These are phyloP conservation scores for Fusarium beomiforme DNA, from an alignment of 2,329 filamentous ascomycete genomes.

Conservation along the genomic window DNA sequence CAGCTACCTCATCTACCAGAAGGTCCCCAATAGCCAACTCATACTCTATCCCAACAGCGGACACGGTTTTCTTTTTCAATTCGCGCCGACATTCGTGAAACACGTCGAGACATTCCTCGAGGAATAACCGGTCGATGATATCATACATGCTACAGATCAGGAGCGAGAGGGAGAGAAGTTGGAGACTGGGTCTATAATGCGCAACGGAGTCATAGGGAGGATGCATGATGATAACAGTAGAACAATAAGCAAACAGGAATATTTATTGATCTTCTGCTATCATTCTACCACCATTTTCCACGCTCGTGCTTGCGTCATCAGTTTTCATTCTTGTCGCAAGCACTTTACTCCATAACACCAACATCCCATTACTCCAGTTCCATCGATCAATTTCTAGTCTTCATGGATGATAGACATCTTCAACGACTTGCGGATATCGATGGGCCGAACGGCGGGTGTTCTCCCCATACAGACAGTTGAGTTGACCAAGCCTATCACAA, in stretches of 20 bases:
- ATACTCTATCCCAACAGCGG: conserved; percentile 14
- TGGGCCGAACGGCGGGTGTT: background rate
- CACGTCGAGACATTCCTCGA: conserved; percentile 1
- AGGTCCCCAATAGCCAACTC: background rate
- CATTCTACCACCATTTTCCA: background rate
- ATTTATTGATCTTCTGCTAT: background rate
- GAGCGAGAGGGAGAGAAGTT: no score
- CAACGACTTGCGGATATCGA: background rate
- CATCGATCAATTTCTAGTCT: background rate
- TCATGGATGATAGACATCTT: background rate
- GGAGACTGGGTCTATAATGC: no score
- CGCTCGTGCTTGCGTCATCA: accelerated
- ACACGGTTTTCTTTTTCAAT: conserved; percentile 13
- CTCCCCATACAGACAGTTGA: conserved; percentile 3
- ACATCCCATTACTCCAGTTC: accelerated
- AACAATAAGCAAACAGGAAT: accelerated
- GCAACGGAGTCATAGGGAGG: no score
- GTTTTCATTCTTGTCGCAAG: accelerated
- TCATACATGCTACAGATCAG: accelerated
- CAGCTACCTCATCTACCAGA: conserved; percentile 3
- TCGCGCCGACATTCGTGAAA: background rate
- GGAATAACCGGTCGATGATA: accelerated
- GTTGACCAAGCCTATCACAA: background rate
- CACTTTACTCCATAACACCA: accelerated
- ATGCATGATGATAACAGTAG: accelerated